phyloP scores from a whole-genome alignment of 176 grass and related monocot genomes.

The Lolium rigidum region DNA sequence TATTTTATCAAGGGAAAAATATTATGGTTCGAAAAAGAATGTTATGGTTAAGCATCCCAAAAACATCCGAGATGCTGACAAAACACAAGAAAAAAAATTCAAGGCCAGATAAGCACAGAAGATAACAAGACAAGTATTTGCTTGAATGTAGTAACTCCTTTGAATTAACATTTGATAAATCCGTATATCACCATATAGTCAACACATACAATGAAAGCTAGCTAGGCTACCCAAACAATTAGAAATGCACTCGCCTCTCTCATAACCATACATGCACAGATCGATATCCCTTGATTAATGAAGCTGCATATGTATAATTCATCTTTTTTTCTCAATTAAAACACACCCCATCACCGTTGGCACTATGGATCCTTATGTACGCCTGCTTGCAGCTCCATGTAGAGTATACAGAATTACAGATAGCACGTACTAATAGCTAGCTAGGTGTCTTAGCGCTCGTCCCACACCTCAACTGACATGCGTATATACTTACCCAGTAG shows the following conservation, averaged over 20 bases:
- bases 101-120: background rate
- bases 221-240: slow-evolving; percentile 23
- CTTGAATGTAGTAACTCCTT: background rate
- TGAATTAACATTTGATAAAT: slow-evolving; percentile 8
- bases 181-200: slow-evolving; percentile 4
- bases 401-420: background rate
- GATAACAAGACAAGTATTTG: background rate
- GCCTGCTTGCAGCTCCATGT: slow-evolving; percentile 24
- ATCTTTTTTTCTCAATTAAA: slow-evolving; percentile 16
- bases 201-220: slow-evolving; percentile 34
- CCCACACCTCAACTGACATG: slow-evolving; percentile 14
- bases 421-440: slow-evolving; percentile 24
- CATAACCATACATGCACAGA: slow-evolving; percentile 22
- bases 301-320: slow-evolving; percentile 22
- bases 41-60: background rate
- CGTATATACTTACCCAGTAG: slow-evolving; percentile 31
- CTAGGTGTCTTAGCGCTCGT: background rate
- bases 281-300: slow-evolving; percentile 9
- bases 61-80: background rate
- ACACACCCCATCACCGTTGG: slow-evolving; percentile 9
- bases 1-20: background rate
- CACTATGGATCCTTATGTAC: slow-evolving; percentile 6
- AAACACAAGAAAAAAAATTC: background rate
- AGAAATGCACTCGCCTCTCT: slow-evolving; percentile 10
- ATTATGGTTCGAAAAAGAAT: no score